Conservation (phyloP, 164 flowering plant species). For the Liriodendron chinense region DNA sequence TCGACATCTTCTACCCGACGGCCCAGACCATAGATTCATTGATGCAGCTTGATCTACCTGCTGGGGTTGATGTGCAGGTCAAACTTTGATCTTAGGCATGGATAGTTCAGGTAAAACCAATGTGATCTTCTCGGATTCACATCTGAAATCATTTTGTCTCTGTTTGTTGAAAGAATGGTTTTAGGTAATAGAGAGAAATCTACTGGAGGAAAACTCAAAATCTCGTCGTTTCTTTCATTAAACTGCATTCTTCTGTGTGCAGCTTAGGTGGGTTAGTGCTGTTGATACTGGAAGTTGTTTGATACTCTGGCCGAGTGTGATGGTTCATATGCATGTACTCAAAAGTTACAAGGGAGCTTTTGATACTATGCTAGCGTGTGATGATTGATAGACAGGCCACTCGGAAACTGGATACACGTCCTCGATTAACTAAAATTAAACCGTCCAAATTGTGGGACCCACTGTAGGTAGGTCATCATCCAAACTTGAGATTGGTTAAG, state of each 20-base stretch:
- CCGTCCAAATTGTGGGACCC: no score
- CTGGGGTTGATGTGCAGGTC: constrained; percentile 97
- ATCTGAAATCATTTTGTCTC: background rate
- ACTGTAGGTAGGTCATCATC: no score
- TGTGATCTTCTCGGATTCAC: no score
- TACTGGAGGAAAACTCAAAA: background rate
- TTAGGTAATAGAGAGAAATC: background rate
- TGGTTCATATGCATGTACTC: no score
- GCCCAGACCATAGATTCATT: constrained; percentile 92
- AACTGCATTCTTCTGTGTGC: background rate
- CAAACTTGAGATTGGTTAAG: no score
- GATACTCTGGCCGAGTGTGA: no score
- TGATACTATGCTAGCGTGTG: no score
- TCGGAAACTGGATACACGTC: no score
- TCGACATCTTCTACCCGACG: constrained; percentile 89
- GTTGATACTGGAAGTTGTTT: background rate
- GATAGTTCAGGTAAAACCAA: background rate
- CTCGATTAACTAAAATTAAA: no score
- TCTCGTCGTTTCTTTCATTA: background rate
- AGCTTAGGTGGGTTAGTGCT: background rate
- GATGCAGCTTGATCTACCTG: constrained; percentile 95
- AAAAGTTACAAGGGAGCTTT: no score
- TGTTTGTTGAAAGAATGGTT: background rate
- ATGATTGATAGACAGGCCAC: no score
- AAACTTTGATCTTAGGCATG: constrained; percentile 52